Conservation (phyloP, 2,329 filamentous ascomycete species). For the Sporothrix brasiliensis region DNA sequence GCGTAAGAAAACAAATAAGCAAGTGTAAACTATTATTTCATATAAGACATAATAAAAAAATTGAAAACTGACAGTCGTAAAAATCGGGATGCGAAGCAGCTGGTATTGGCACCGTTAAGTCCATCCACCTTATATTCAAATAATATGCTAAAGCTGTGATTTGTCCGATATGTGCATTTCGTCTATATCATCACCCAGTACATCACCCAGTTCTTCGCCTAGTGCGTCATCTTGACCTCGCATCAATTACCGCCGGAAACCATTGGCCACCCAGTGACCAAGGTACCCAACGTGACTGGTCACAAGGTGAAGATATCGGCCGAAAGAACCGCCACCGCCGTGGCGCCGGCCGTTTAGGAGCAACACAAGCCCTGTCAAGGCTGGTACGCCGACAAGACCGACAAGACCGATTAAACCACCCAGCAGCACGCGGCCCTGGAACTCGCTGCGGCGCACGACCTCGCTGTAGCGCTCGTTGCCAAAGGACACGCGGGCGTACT, state of each 20-base stretch:
- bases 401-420: conserved; percentile 46
- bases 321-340: neutral
- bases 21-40: no score
- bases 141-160: neutral
- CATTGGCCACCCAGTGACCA: neutral
- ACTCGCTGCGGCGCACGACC: conserved; percentile 69
- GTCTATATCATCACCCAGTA: neutral
- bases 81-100: no score
- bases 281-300: neutral
- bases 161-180: neutral
- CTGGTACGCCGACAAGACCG: conserved; percentile 39
- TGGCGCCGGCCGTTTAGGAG: conserved; percentile 31
- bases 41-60: no score
- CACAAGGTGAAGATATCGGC: neutral
- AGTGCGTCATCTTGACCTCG: neutral
- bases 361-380: conserved; percentile 33
- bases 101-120: no score
- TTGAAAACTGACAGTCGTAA: no score
- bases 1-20: no score
- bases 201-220: neutral
- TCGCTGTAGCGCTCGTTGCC: conserved; percentile 89
- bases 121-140: no score
- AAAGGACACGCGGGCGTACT: conserved; percentile 91
- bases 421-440: conserved; percentile 67
- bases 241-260: neutral